A percentile compares a stretch with the other conserved stretches of the same genome.
Conservation (phyloP, 2,329 filamentous ascomycete genomes). For the Xenoacremonium recifei region DNA sequence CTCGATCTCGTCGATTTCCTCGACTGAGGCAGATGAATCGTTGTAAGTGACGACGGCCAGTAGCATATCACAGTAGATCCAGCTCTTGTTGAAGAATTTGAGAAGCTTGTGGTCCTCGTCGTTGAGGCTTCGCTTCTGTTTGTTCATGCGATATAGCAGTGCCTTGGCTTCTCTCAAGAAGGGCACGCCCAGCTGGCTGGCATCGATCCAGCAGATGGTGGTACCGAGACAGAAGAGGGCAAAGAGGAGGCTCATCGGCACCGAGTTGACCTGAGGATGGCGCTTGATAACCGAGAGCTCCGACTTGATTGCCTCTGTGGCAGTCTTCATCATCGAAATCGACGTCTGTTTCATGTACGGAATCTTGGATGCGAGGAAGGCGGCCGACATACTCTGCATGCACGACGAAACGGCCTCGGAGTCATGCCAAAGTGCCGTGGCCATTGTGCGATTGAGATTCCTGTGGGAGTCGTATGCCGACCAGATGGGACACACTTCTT, state of each 20-base stretch:
- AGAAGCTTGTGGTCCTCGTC: slow-evolving; percentile 28
- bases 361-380: slow-evolving; percentile 32
- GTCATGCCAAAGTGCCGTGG: slow-evolving; percentile 34
- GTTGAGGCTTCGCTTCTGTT: slow-evolving; percentile 11
- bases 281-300: slow-evolving; percentile 27
- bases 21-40: slow-evolving; percentile 11
- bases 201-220: slow-evolving; percentile 39
- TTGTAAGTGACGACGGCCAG: slow-evolving; percentile 37
- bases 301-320: slow-evolving; percentile 31
- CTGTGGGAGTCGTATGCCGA: slow-evolving; percentile 38
- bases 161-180: slow-evolving; percentile 29
- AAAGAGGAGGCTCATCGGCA: slow-evolving; percentile 36
- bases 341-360: slow-evolving; percentile 34
- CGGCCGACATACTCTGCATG: slow-evolving; percentile 41
- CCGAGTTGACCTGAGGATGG: slow-evolving; percentile 14
- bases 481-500: slow-evolving; percentile 38
- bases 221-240: slow-evolving; percentile 40
- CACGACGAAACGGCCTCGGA: slow-evolving; percentile 37
- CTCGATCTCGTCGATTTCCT: slow-evolving; percentile 12
- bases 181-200: slow-evolving; percentile 28
- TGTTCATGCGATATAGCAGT: slow-evolving; percentile 24
- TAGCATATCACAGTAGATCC: slow-evolving; percentile 40
- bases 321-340: slow-evolving; percentile 31
- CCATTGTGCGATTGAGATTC: slow-evolving; percentile 38
- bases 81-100: slow-evolving; percentile 37